Evolutionary conservation across 768 basidiomycete species (phyloP).

Genomic region (Russula emetica): DNA sequence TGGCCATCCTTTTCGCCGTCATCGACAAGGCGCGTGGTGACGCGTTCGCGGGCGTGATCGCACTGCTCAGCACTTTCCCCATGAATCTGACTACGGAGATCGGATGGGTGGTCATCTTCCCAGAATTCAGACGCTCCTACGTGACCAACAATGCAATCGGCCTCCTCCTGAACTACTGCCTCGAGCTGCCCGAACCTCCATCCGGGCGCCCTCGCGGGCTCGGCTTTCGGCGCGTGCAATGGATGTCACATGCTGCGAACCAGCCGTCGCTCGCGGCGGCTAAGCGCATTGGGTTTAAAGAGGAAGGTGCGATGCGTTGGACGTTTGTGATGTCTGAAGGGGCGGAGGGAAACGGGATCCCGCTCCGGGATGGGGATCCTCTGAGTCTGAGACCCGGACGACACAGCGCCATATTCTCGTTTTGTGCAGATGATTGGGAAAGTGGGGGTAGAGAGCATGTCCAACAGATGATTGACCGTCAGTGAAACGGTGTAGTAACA

Average conservation of each 20-base stretch:
- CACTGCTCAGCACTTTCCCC: conserved; percentile 31
- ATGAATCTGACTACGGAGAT: conserved; percentile 13
- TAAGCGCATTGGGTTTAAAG: conserved; percentile 44
- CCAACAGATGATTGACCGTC: conserved; percentile 33
- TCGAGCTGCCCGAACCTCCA: conserved; percentile 29
- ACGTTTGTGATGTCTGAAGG: conserved; percentile 32
- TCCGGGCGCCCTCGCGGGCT: conserved; percentile 33
- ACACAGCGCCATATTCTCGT: conserved; percentile 45
- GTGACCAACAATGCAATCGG: conserved; percentile 33
- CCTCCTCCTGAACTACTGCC: conserved; percentile 40
- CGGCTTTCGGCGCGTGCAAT: conserved; percentile 46
- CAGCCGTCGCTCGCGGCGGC: conserved; percentile 39
- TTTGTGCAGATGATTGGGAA: conserved; percentile 65
- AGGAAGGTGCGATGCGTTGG: conserved; percentile 44
- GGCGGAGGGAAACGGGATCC: conserved; percentile 6
- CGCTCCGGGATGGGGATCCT: conserved; percentile 31
- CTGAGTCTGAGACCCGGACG: conserved; percentile 37
- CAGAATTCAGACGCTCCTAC: conserved; percentile 18
- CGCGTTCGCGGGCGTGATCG: conserved; percentile 39
- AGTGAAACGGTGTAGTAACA: neutral
- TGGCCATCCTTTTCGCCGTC: conserved; percentile 37
- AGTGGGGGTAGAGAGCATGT: conserved; percentile 38
- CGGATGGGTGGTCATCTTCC: conserved; percentile 20
- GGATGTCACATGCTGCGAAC: conserved; percentile 40
- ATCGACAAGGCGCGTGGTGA: conserved; percentile 40